Percentiles rank a stretch among this genome's conserved stretches.
These are phyloP conservation scores for Bertia moriformis DNA, from an alignment of 2,329 filamentous ascomycete genomes.

Conservation along the genomic window DNA sequence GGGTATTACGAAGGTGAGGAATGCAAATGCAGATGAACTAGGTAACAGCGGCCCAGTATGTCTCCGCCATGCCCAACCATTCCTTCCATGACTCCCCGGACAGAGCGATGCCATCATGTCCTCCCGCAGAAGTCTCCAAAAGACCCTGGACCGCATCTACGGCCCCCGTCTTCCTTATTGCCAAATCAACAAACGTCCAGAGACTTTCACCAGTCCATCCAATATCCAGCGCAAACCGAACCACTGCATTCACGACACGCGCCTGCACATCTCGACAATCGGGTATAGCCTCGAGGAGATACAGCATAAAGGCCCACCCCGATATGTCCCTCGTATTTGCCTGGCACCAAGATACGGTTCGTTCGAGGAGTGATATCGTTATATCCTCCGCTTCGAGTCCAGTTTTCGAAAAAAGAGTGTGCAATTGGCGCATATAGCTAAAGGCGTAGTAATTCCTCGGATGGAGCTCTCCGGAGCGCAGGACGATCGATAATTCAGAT, in stretches of 20 bases:
- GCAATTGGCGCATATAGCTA: neutral
- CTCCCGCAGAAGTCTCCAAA: neutral
- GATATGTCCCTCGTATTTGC: neutral
- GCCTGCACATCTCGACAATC: neutral
- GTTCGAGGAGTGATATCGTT: neutral
- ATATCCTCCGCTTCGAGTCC: neutral
- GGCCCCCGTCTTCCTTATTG: neutral
- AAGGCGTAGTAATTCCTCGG: conserved; percentile 1
- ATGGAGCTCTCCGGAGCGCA: neutral
- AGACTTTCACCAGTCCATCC: neutral
- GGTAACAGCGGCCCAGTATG: too few species aligned
- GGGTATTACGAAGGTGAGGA: too few species aligned
- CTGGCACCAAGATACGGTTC: neutral
- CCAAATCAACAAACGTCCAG: neutral
- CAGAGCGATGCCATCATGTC: neutral
- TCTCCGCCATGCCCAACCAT: neutral
- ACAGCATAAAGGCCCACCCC: neutral
- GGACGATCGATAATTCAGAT: neutral
- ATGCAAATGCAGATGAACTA: too few species aligned
- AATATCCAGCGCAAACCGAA: neutral
- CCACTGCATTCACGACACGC: neutral
- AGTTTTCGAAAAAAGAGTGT: neutral
- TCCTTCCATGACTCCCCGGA: neutral
- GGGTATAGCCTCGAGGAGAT: neutral
- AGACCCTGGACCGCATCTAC: neutral